Base-by-base conservation (phyloP, 352 stramenopile species). In the Pythium brassicae region DNA sequence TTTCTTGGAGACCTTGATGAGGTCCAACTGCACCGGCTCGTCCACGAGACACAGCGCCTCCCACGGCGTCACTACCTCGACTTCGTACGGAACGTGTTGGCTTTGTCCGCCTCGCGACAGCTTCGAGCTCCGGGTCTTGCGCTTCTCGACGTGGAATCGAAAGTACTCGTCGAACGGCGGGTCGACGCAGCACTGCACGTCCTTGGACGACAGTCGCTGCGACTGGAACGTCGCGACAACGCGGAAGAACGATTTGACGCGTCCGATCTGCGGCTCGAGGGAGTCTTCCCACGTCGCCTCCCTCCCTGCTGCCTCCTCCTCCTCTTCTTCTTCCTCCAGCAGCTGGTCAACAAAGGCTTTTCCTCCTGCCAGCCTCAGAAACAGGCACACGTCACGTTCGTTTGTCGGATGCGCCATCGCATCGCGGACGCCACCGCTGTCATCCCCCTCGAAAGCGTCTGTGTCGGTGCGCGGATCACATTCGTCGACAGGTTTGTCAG, bases 261-360 rank as follows among this genome's bases (percentile, higher is more conserved):
- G 65, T 7, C 76, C 78, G 37, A 88, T 59, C 17, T 82, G 73
- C 12, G 60, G 55, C 6, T 61, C 61, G 0, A 52, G 62, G 20
- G 63, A 55, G 9, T 11, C 34, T 0, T 27, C 52, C 20, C 7
- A 10, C 15, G 17, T 45, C 27, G 3, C 8, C 15, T 26, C 14
- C 29, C 14, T 37, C 14, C 26, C 54, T 15, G 57, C 59, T 20
- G 57, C 37, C 26, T 52, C 61, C 3, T 55, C 59, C 7, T 70
- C 52, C 7, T 57, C 37, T 19, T 66, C 64, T 3, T 57, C 68
- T 25, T 70, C 62, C 11, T 71, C 59, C 2, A 78, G 53, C 7
- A 92, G 52, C 25, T 89, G 72, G n/a, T 93, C 83, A 6, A 93
- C 70, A 37, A 93, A 93, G 12, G 83, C 83, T 20, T 74, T 79